Evolutionary conservation across 768 basidiomycete species (phyloP), one percentile per base, ranked within the genome.

Genomic region (Lenzites betulinus): DNA sequence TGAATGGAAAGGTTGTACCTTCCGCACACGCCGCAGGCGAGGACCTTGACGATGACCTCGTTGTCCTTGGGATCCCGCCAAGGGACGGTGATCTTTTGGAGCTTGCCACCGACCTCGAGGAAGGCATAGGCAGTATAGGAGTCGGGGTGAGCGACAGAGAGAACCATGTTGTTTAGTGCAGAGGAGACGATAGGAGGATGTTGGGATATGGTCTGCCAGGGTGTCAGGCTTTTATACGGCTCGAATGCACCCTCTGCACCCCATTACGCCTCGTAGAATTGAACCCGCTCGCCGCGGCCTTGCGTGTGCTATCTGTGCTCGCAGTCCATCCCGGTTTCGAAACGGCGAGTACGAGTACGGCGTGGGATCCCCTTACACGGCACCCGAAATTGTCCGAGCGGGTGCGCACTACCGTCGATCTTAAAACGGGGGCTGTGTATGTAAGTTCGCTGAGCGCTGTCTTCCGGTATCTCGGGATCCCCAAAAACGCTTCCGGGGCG

Each of bases 21-120:
- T 8, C 64, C 68, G 52, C 70, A 73, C 1, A 73, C 60, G 2
- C 70, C 70, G 51, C 66, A 67, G 7, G 68, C 70, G 13, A 64
- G 58, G 23, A 73, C 69, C 39, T 70, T 68, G 58, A 73, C 57
- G 44, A 71, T 59, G 36, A 71, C 54, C 36, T 71, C 59, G 20
- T 54, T 58, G 9, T 62, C 61, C 35, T 68, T 20, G 28, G 70
- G 67, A 39, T 66, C 61, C 28, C 64, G 64, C 67, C 63, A 67
- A 7, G 54, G 59, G 3, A 66, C 23, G 7, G 59, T 53, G 26
- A 65, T 60, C 44, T 63, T 51, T 12, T 49, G 43, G 36, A 71
- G 62, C 11, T 47, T 43, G 6, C 66, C 67, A 16, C 63, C 60
- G 20, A 53, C 28, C 48, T 66, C 44, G 9, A 59, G 58, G 54